A percentile compares a stretch with the other conserved stretches of the same genome.
These are phyloP conservation scores for Nothophytophthora sp. DNA, from an alignment of 352 stramenopile species.

Conservation along the genomic window DNA sequence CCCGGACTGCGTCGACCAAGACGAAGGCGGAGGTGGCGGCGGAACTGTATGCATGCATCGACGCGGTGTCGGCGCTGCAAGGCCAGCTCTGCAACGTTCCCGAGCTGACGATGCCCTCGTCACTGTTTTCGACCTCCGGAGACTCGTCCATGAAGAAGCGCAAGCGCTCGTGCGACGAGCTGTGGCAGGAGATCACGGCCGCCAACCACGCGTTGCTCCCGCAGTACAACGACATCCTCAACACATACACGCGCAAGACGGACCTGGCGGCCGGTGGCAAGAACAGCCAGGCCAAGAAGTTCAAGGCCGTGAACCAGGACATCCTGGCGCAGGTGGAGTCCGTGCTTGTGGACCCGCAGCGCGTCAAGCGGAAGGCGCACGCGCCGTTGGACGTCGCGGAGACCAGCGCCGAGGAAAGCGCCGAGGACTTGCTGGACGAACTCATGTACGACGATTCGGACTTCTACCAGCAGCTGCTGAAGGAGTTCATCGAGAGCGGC, in stretches of 20 bases:
- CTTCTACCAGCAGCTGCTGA: constrained; percentile 89
- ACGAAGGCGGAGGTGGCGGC: constrained; percentile 41
- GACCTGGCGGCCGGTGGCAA: constrained; percentile 53
- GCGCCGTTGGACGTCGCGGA: constrained; percentile 45
- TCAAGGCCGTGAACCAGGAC: constrained; percentile 89
- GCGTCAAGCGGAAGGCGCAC: constrained; percentile 85
- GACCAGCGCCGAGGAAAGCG: constrained; percentile 28
- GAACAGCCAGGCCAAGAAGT: constrained; percentile 78
- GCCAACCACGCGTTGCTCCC: constrained; percentile 52
- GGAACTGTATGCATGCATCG: constrained; percentile 66
- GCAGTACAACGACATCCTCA: constrained; percentile 85
- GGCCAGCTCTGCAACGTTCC: constrained; percentile 67
- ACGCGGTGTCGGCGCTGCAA: constrained; percentile 60
- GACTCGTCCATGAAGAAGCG: constrained; percentile 53
- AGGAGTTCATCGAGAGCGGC: constrained; percentile 87
- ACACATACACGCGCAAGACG: constrained; percentile 77
- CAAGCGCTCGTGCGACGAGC: constrained; percentile 54
- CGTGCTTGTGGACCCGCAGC: constrained; percentile 78
- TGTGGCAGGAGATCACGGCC: constrained; percentile 52
- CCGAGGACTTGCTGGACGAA: constrained; percentile 68
- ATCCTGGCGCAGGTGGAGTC: constrained; percentile 85
- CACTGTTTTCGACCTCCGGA: too few relatives aligned
- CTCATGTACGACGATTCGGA: constrained; percentile 88
- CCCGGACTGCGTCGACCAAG: background rate
- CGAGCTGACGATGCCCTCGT: constrained; percentile 38